Evolutionary conservation across 306 rosid genomes (phyloP).

Genomic region (Inga laurina): DNA sequence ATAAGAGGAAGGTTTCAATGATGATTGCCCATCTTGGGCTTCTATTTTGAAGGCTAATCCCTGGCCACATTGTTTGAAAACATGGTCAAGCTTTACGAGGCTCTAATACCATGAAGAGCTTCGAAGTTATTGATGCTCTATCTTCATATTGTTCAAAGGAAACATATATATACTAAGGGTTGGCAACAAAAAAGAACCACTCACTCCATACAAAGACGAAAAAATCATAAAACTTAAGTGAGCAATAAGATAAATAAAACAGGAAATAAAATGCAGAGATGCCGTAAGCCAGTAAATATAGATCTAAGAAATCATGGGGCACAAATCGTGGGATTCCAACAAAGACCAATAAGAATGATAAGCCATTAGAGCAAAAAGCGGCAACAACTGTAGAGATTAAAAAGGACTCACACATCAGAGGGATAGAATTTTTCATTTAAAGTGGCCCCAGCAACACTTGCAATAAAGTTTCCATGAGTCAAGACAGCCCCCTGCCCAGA

Average conservation of each 20-base stretch:
- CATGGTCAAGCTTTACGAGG: background rate
- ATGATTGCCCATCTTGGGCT: background rate
- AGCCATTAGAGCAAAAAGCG: conserved; percentile 24
- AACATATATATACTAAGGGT: background rate
- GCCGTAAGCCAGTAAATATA: background rate
- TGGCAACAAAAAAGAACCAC: background rate
- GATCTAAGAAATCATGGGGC: background rate
- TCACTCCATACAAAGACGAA: background rate
- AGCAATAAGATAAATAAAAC: background rate
- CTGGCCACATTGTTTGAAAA: background rate
- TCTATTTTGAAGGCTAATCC: background rate
- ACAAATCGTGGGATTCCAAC: background rate
- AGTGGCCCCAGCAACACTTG: conserved; percentile 82
- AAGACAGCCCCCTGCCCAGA: conserved; percentile 85
- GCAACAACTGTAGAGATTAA: background rate
- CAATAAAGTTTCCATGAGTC: conserved; percentile 86
- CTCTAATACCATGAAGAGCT: background rate
- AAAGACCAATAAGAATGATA: conserved; percentile 22
- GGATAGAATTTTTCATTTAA: conserved; percentile 54
- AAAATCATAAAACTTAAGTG: background rate
- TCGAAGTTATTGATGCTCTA: background rate
- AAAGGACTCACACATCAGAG: conserved; percentile 77
- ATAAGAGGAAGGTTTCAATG: background rate
- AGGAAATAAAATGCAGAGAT: background rate
- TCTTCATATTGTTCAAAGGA: background rate